phyloP scores from a whole-genome alignment of 805 yeast species.

The Brettanomyces naardenensis region DNA sequence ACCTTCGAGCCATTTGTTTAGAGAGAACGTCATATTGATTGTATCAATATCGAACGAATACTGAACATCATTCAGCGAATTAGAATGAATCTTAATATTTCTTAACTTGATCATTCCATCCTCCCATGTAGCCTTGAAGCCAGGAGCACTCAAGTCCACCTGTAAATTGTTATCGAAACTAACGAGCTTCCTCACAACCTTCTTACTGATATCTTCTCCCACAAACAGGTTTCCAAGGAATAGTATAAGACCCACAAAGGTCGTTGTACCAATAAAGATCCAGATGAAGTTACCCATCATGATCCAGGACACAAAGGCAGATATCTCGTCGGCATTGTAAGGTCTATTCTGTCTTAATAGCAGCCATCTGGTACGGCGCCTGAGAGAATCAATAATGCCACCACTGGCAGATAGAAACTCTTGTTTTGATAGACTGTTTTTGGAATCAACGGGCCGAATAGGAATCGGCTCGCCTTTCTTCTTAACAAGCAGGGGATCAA shows the following conservation, averaged over 20 bases:
- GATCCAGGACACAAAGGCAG: constrained; percentile 49
- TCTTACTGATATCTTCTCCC: constrained; percentile 20
- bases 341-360: constrained; percentile 40
- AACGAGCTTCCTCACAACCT: constrained; percentile 21
- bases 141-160: constrained; percentile 20
- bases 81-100: constrained; percentile 25
- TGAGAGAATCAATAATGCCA: constrained; percentile 7
- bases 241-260: constrained; percentile 40
- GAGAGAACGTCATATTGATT: constrained; percentile 37
- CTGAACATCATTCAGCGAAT: constrained; percentile 10
- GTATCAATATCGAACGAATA: constrained; percentile 34
- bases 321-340: constrained; percentile 40
- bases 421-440: too few species aligned
- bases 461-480: too few species aligned
- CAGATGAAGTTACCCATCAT: constrained; percentile 50
- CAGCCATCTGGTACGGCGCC: constrained; percentile 33
- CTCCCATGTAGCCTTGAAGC: constrained; percentile 36
- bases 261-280: constrained; percentile 51
- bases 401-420: constrained; percentile 14
- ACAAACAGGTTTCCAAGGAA: constrained; percentile 33
- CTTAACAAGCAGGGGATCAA: too few species aligned
- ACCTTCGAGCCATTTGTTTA: constrained; percentile 49
- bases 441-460: too few species aligned
- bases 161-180: constrained; percentile 25
- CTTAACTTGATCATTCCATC: constrained; percentile 43